phyloP scores from a whole-genome alignment of 164 flowering plant species.

The Umbellularia californica region DNA sequence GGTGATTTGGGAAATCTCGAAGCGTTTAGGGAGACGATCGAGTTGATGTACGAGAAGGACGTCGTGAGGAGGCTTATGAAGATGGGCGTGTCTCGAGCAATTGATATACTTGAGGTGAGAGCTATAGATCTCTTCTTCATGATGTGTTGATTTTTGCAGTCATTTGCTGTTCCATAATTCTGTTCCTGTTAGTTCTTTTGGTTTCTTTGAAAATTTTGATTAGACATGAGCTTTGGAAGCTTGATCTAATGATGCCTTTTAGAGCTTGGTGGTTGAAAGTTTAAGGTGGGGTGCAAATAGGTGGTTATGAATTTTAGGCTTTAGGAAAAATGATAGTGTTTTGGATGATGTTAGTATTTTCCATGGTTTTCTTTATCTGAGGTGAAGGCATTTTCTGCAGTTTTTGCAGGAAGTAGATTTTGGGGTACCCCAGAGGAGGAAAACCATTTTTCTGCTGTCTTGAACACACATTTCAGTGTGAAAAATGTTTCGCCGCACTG shows the following conservation, averaged over 20 bases:
- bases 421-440: too few species aligned
- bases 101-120: slow-evolving; percentile 77
- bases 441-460: too few species aligned
- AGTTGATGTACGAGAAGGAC: slow-evolving; percentile 79
- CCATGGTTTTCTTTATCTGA: too few species aligned
- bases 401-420: too few species aligned
- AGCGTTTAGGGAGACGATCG: slow-evolving; percentile 65
- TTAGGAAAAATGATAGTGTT: too few species aligned
- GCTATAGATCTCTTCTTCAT: neutral
- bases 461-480: too few species aligned
- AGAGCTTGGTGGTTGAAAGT: neutral
- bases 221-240: neutral
- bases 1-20: slow-evolving; percentile 69
- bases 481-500: too few species aligned
- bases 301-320: too few species aligned
- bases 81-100: slow-evolving; percentile 59
- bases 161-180: neutral
- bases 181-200: neutral
- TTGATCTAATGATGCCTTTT: neutral
- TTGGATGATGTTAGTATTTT: too few species aligned
- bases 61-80: slow-evolving; percentile 38
- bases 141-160: neutral
- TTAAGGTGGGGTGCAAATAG: too few species aligned
- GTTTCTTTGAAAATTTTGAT: neutral
- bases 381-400: too few species aligned